Base-by-base conservation (phyloP, 805 yeast species). In the Komagataella pseudopastoris region DNA sequence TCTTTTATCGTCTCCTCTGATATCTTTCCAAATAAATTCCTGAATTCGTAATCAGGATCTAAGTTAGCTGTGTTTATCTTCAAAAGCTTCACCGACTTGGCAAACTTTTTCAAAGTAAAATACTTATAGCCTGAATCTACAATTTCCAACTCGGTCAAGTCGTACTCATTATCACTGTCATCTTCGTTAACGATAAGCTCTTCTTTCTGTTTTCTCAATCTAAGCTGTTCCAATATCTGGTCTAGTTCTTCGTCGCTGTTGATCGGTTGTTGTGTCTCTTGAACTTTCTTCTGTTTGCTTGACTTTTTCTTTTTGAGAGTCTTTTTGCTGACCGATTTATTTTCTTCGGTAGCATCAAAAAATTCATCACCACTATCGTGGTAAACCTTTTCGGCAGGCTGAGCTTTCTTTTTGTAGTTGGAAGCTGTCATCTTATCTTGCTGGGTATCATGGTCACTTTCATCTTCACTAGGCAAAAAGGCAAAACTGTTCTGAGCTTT, bases 21-120 rank as follows among this genome's bases (percentile, higher is more conserved):
- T 14, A 86, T 63, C 57, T 81, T 81, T 12, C 91, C 95, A 66
- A 88, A 85, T 50, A 88, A 66, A 54, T 74, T 70, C 52, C 76
- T 76, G 59, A 83, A 81, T 60, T 88, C 96, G 45, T 76, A 75
- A 58, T 88, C 95, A 1, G 91, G 85, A 60, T 87, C 91, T 47
- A 88, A 67, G 53, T 80, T 75, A 52, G 75, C 74, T 3, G 73
- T 58, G 24, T 75, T 66, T 3, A 82, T 63, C 14, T 72, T 65
- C 12, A 83, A 61, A 6, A 78, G 61, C 1, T 67, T 57, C 2
- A 75, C 59, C 10, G 71, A 62, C 39, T 64, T 59, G 46, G 64
- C 59, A 50, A 80, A 71, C 52, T 76, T 71, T 3, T 60, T 59
- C 5, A 74, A 60, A 0, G 84, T 81, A 59, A 78, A 76, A 53